A percentile compares a stretch with the other conserved stretches of the same genome.
Evolutionary conservation across 306 rosid species (phyloP).

Genomic region (Lablab purpureus): DNA sequence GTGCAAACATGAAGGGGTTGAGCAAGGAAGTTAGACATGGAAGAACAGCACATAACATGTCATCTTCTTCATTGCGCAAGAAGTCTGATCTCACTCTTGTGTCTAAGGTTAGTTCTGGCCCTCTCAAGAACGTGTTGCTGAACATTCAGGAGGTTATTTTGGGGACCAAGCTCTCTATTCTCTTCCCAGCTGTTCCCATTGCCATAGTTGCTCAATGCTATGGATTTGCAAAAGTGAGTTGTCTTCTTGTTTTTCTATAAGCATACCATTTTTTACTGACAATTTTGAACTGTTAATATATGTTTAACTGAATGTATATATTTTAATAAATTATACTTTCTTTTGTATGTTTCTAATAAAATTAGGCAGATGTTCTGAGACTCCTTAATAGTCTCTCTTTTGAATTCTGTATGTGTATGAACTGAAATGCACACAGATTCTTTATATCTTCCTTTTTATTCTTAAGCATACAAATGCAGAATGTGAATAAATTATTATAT

Average conservation of each 20-base stretch:
- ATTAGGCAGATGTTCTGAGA: too few relatives aligned
- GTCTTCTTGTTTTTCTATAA: background rate
- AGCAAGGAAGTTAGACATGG: conserved; percentile 62
- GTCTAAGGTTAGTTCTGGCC: conserved; percentile 51
- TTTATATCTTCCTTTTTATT: too few relatives aligned
- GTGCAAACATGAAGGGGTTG: conserved; percentile 51
- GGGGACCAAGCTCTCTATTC: conserved; percentile 76
- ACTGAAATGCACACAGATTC: too few relatives aligned
- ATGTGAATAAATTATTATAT: too few relatives aligned
- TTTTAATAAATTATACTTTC: too few relatives aligned
- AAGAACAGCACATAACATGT: conserved; percentile 77
- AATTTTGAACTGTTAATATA: too few relatives aligned
- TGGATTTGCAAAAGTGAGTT: conserved; percentile 65
- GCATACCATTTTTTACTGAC: background rate
- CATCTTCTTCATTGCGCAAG: conserved; percentile 73
- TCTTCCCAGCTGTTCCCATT: conserved; percentile 73
- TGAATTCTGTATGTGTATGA: too few relatives aligned
- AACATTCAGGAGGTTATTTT: conserved; percentile 76
- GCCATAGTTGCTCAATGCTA: conserved; percentile 60
- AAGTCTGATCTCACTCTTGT: conserved; percentile 70
- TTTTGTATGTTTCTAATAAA: too few relatives aligned
- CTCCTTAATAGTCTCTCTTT: too few relatives aligned
- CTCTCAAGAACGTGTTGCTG: conserved; percentile 50
- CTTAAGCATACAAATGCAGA: too few relatives aligned
- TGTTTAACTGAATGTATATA: too few relatives aligned